Base-by-base conservation (phyloP, 2,329 filamentous ascomycete species). In the Bretziella fagacearum region DNA sequence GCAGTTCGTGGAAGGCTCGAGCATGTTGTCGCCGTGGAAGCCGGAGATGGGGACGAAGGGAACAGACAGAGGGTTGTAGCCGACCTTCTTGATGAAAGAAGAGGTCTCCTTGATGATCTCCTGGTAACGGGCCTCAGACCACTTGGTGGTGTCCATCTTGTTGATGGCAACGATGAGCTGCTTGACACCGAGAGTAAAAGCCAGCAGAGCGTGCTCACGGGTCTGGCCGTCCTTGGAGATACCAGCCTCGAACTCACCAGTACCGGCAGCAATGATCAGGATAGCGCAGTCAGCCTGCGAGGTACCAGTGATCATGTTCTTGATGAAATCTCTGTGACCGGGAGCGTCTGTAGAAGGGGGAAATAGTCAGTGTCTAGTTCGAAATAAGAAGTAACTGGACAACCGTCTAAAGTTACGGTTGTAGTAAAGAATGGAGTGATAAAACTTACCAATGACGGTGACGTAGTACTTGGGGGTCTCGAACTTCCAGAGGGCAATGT, bases 261-360 rank as follows among this genome's bases (percentile, higher is more conserved):
- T 94, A 78, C 91, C 91, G 65, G 91, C 86, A 63, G 89, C 91
- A 73, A 98, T 98, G 75, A 98, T 96, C 77, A 98, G 87, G 70
- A 98, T 85, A 65, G 91, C 91, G 74, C 91, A 96, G 67, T 98
- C 91, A 62, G 91, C 91, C 83, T 96, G 91, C 70, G 91, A 98
- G 66, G 91, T 96, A 87, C 91, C 91, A 82, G 91, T 96, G 71
- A 98, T 98, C 91, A 98, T 98, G 87, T 96, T 98, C 89, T 98
- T 98, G 85, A 98, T 96, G 80, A 96, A 98, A 68, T 98, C 91
- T 91, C 91, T 89, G 74, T 98, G 91, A 73, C 91, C 91, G 64
- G 91, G 91, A 69, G 91, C 91, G 65, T 98, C 84, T 82, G 58
- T 48, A 43, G 30, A n/a, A n/a, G 35, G 5, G 40, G 11, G 7